Base-by-base conservation (phyloP, 768 basidiomycete species). In the Lentinula detonsa region DNA sequence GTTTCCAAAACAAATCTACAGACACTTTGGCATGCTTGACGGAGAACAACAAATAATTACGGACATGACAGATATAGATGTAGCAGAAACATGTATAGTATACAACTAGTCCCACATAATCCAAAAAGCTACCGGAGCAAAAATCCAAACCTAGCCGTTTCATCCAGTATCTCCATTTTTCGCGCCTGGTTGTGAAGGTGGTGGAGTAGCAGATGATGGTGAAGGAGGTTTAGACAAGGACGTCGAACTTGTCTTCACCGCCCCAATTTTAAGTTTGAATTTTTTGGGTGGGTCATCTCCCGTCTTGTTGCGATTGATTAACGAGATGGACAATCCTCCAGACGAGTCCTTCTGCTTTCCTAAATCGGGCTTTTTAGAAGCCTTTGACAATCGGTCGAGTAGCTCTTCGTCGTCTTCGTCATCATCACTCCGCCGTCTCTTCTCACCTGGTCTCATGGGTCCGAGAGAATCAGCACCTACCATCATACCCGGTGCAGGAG, bases 131-230 rank as follows among this genome's bases (percentile, higher is more conserved):
- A 40, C 34, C 53, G 39, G 53, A 55, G 53, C 56, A 28, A 43
- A 4, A 7, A 28, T 6, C 46, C 7, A 48, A 21, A 10, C 9
- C 8, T 9, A 48, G 21, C 42, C 16, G 2, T 9, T 6, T 72
- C 78, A 91, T 63, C 89, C 89, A 46, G 82, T 88, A 70, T 91
- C 89, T 58, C 85, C 88, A 66, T 90, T 87, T 73, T 90, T 90
- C 61, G 81, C 78, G 68, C 83, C 79, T 62, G 79, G 72, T 80
- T 85, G 81, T 85, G 89, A 83, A 69, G 84, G 78, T 57, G 76
- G 69, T 11, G 77, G 73, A 5, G 73, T 70, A 10, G 75, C 64
- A 28, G 80, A 67, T n/a, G 72, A 65, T 55, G 76, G 71, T 49
- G 75, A 62, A 34, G 67, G 59, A 31, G 69, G 63, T 15, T 67